A percentile compares a stretch with the other conserved stretches of the same genome.
Evolutionary conservation across 345 rosid genomes (phyloP).

Genomic region (Ailanthus altissimus): DNA sequence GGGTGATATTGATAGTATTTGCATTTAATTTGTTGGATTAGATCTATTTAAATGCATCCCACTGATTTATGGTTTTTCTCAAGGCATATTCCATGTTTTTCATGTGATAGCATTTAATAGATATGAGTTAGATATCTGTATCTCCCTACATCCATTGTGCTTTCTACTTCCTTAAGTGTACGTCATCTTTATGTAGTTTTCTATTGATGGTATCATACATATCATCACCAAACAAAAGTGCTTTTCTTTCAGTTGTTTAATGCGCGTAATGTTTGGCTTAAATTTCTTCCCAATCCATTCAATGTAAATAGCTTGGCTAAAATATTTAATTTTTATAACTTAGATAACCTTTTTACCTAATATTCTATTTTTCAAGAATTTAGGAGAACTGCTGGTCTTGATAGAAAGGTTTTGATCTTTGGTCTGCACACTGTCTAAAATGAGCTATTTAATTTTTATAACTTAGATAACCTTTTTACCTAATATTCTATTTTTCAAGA

Average conservation of each 20-base stretch:
- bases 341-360: not conserved
- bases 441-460: not conserved
- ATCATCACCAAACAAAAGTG: too few relatives aligned
- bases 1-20: too few relatives aligned
- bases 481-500: not conserved
- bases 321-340: too few relatives aligned
- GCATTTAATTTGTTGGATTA: too few relatives aligned
- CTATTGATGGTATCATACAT: not conserved
- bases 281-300: not conserved
- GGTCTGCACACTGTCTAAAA: not conserved
- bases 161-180: too few relatives aligned
- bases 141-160: not conserved
- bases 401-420: not conserved
- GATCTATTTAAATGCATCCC: too few relatives aligned
- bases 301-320: too few relatives aligned
- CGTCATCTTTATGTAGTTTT: too few relatives aligned
- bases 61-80: too few relatives aligned
- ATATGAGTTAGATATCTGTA: not conserved
- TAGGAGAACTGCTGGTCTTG: not conserved
- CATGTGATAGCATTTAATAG: not conserved
- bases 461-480: too few relatives aligned
- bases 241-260: too few relatives aligned
- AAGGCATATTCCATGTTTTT: too few relatives aligned
- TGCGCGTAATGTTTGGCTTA: not conserved
- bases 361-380: not conserved